Base-by-base conservation (phyloP, 1,284 basidiomycete genomes). In the Earliella scabrosa region DNA sequence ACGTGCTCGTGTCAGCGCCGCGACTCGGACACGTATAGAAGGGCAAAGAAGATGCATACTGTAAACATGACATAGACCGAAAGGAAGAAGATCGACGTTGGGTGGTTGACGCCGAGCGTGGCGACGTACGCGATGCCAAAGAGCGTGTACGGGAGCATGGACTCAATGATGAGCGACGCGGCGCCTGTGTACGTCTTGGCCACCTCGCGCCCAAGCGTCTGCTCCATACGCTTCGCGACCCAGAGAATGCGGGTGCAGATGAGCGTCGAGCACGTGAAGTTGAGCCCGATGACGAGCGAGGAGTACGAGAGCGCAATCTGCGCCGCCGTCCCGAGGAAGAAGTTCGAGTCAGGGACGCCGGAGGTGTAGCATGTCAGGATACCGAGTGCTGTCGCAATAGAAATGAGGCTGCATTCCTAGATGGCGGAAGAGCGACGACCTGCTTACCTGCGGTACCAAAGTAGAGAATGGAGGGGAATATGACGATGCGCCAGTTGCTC, bases 61-160 rank as follows among this genome's bases (percentile, higher is more conserved):
- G 52, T 57, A 54, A 61, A 60, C 62, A 63, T 61, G 32, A 59
- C 54, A 27, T 63, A 57, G 10, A 63, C 16, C 21, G 56, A 60
- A 14, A 58, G 45, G 49, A 59, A 59, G 20, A 62, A 29, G 21
- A 59, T 54, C 2, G 54, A 54, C 3, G 51, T 52, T 8, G 49
- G 54, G 44, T 58, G 58, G 32, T 57, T 46, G 11, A 62, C 20
- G 13, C 60, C 60, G 20, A 54, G 49, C 2, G 60, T 54, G 13
- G 54, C 54, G 3, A 57, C 40, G 20, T 60, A 56, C 23, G 49
- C 52, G 40, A 60, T 57, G 4, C 59, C 59, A 32, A 51, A 53
- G 3, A 60, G 59, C 31, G 59, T 56, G 45, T 54, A 54, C 3
- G 59, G 59, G 18, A 60, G 44, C 34, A 54, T 54, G 40, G 48